phyloP scores from a whole-genome alignment of 768 basidiomycete genomes.

The Filobasidium wieringae region DNA sequence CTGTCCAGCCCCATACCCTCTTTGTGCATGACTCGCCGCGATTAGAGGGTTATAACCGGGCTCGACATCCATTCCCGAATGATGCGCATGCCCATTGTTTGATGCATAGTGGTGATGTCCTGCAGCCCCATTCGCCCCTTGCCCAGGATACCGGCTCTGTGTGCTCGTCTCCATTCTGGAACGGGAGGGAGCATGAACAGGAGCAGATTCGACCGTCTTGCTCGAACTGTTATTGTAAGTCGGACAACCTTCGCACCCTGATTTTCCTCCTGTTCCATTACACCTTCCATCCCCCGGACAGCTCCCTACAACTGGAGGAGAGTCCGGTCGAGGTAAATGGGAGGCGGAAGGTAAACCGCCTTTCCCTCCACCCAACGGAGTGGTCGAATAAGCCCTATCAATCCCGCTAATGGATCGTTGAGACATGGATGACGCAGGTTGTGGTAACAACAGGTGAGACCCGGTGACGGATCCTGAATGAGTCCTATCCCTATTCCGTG shows the following conservation, averaged over 20 bases:
- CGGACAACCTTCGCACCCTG: slow-evolving; percentile 87
- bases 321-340: neutral
- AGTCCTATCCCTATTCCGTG: neutral
- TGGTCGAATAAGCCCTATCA: too few species aligned
- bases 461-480: neutral
- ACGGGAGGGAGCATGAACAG: too few species aligned
- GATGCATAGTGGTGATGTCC: too few species aligned
- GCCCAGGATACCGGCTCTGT: too few species aligned
- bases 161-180: too few species aligned
- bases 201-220: slow-evolving; percentile 34
- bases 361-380: too few species aligned
- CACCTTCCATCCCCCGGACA: slow-evolving; percentile 97
- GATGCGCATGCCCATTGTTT: too few species aligned
- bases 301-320: slow-evolving; percentile 43
- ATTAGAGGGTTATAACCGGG: slow-evolving; percentile 20
- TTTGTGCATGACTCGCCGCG: slow-evolving; percentile 11
- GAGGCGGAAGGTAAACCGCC: too few species aligned
- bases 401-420: neutral
- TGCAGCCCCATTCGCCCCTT: too few species aligned
- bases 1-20: slow-evolving; percentile 11
- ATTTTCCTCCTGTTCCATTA: slow-evolving; percentile 90
- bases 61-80: too few species aligned
- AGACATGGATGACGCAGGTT: neutral
- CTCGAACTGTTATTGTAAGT: slow-evolving; percentile 74
- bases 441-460: neutral